Conservation (phyloP, 192 early-diverging fungal species). For the Gigaspora rosea region DNA sequence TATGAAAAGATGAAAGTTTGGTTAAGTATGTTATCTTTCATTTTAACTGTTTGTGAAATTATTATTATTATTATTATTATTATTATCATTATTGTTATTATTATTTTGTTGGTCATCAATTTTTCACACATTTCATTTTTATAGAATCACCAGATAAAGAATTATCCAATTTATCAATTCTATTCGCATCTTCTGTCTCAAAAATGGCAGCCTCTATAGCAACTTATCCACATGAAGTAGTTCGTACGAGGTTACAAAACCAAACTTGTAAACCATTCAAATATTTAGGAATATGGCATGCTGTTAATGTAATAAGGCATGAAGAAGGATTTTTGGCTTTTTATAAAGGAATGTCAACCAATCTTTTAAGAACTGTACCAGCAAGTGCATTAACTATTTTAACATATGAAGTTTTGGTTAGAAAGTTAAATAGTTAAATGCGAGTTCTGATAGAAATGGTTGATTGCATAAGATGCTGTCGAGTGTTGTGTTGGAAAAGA, state of each 20-base stretch:
- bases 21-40: constrained; percentile 46
- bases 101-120: neutral
- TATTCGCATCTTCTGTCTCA: constrained; percentile 78
- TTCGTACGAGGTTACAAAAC: constrained; percentile 92
- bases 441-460: neutral
- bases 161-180: constrained; percentile 56
- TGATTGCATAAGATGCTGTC: neutral
- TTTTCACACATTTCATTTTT: neutral
- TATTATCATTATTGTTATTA: too few relatives aligned
- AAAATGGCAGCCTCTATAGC: constrained; percentile 88
- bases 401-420: constrained; percentile 86
- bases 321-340: constrained; percentile 85
- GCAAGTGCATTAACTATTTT: constrained; percentile 82
- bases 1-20: constrained; percentile 87
- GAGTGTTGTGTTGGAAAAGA: too few relatives aligned
- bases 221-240: constrained; percentile 96
- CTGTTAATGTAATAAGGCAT: constrained; percentile 63
- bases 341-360: constrained; percentile 86
- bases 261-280: constrained; percentile 70
- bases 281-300: constrained; percentile 84
- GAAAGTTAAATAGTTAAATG: constrained; percentile 58
- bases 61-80: too few relatives aligned
- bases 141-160: constrained; percentile 40
- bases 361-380: constrained; percentile 87
- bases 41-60: neutral